These are phyloP conservation scores for Diaporthe humulicola DNA, from an alignment of 2,329 filamentous ascomycete genomes.

Conservation along the genomic window DNA sequence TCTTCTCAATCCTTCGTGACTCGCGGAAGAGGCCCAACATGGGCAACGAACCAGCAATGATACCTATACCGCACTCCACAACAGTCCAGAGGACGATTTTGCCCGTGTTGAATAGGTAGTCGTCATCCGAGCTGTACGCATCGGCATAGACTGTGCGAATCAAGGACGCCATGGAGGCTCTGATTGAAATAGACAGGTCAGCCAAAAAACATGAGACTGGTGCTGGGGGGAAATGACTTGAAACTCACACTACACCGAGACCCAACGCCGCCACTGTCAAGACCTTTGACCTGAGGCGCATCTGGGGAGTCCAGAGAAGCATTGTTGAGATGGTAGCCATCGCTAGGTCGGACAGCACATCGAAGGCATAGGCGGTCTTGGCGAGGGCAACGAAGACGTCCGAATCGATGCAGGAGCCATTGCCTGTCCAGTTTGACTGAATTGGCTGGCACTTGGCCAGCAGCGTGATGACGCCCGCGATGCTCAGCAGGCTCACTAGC, in stretches of 20 bases:
- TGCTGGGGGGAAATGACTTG: neutral
- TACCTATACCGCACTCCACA: conserved; percentile 36
- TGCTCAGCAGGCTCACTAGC: conserved; percentile 35
- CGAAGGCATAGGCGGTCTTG: conserved; percentile 38
- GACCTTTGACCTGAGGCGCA: conserved; percentile 31
- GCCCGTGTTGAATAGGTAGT: conserved; percentile 39
- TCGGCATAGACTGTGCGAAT: conserved; percentile 38
- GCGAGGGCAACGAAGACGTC: conserved; percentile 36
- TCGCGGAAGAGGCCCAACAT: conserved; percentile 31
- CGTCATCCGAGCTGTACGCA: conserved; percentile 36
- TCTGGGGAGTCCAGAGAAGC: conserved; percentile 35
- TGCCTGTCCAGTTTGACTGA: conserved; percentile 37
- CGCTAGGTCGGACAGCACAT: conserved; percentile 37
- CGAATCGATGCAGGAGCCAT: conserved; percentile 37
- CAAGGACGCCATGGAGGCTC: conserved; percentile 36
- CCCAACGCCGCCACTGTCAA: conserved; percentile 32
- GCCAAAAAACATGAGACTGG: neutral
- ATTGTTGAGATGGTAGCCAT: conserved; percentile 38
- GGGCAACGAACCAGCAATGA: conserved; percentile 39
- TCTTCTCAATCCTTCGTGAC: conserved; percentile 2
- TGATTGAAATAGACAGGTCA: conserved; percentile 1
- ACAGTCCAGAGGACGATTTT: conserved; percentile 40
- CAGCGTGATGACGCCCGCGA: conserved; percentile 36
- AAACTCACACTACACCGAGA: conserved; percentile 36
- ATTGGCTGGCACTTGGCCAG: conserved; percentile 39